phyloP scores from a whole-genome alignment of 2,329 filamentous ascomycete genomes.

The Trichoderma sp. region DNA sequence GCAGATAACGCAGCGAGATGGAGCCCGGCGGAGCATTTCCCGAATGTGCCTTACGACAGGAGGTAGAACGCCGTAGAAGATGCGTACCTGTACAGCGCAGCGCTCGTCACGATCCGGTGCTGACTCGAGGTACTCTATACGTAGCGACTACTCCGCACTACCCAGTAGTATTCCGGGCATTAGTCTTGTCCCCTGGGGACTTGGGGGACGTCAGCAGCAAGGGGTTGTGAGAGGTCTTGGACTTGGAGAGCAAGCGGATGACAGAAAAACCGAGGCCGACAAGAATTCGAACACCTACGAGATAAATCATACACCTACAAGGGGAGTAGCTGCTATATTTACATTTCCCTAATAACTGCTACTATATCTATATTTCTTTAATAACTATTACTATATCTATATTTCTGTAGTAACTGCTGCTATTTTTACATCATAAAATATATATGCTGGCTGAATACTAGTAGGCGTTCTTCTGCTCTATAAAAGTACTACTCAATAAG shows the following conservation, averaged over 20 bases:
- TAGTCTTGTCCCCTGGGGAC: background rate
- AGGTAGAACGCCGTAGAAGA: background rate
- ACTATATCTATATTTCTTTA: no score
- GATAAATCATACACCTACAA: no score
- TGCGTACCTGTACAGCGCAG: background rate
- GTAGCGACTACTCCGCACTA: background rate
- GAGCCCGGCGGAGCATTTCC: slow-evolving; percentile 6
- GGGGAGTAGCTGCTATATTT: no score
- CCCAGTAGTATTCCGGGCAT: background rate
- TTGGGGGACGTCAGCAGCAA: background rate
- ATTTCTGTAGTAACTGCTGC: no score
- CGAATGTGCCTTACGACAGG: background rate
- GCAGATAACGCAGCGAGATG: slow-evolving; percentile 15
- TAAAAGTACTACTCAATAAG: no score
- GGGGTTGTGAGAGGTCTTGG: background rate
- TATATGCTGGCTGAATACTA: no score
- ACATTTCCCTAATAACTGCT: no score
- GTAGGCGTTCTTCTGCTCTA: no score
- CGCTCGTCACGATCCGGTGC: background rate
- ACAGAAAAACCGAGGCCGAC: no score
- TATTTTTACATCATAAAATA: no score
- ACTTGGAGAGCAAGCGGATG: background rate
- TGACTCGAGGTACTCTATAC: background rate
- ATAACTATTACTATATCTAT: no score
- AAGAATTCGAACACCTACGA: no score